These are phyloP conservation scores for Torrubiellomyces zombiae DNA, from an alignment of 2,329 filamentous ascomycete species.

Conservation along the genomic window DNA sequence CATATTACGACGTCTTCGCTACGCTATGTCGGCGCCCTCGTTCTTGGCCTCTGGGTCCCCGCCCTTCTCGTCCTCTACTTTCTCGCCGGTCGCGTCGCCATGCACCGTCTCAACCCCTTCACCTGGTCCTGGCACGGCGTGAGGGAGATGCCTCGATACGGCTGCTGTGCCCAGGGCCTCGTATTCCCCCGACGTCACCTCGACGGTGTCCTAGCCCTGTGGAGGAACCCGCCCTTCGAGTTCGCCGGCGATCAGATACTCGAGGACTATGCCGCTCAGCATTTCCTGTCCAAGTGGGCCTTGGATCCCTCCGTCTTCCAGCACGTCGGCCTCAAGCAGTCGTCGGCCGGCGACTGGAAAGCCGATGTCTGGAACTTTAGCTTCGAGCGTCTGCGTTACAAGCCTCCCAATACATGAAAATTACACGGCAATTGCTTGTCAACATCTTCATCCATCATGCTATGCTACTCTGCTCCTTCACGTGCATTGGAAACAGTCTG, in stretches of 20 bases:
- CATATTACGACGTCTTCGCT: conserved; percentile 9
- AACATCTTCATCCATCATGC: no score
- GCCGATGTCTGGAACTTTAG: conserved; percentile 20
- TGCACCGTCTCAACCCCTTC: conserved; percentile 10
- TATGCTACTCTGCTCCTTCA: no score
- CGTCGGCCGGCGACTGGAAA: conserved; percentile 11
- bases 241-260: conserved; percentile 19
- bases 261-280: conserved; percentile 15
- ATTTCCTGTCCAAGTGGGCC: conserved; percentile 17
- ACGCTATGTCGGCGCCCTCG: no score
- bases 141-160: conserved; percentile 19
- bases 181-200: conserved; percentile 17
- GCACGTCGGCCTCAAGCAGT: conserved; percentile 17
- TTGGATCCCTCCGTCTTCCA: conserved; percentile 20
- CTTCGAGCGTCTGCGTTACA: no score
- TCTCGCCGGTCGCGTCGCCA: conserved; percentile 11
- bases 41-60: conserved; percentile 15
- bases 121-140: conserved; percentile 7
- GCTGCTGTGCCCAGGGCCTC: conserved; percentile 21
- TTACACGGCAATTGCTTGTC: no score
- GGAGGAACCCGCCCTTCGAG: conserved; percentile 14
- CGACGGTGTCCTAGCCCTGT: conserved; percentile 9
- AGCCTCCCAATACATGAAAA: no score
- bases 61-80: conserved; percentile 15
- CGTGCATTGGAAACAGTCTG: no score